phyloP scores from a whole-genome alignment of 441 rosid genomes.

The Populus hybrid region DNA sequence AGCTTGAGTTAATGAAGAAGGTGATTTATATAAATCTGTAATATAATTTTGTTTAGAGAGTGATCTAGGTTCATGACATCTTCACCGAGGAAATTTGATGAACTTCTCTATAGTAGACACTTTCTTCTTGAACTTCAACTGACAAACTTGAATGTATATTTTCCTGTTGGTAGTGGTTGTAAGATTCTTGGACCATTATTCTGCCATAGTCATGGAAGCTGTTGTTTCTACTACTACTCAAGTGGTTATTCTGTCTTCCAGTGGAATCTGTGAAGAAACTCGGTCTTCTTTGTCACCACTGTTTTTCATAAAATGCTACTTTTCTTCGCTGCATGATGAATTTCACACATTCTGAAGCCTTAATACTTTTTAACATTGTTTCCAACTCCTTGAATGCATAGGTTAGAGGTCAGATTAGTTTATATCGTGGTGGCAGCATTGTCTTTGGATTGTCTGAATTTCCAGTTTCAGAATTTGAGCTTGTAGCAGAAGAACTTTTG shows the following conservation, averaged over 20 bases:
- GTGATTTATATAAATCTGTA: background rate
- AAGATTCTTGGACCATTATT: background rate
- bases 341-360: slow-evolving; percentile 12
- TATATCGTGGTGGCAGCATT: slow-evolving; percentile 82
- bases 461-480: slow-evolving; percentile 98
- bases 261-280: background rate
- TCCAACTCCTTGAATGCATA: slow-evolving; percentile 32
- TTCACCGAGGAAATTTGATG: background rate
- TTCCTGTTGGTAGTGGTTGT: background rate
- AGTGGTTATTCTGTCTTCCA: background rate
- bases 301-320: background rate
- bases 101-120: background rate
- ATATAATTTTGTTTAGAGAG: background rate
- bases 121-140: background rate
- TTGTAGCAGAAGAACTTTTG: slow-evolving; percentile 97
- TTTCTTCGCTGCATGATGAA: slow-evolving; percentile 16
- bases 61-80: background rate
- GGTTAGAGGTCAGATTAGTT: slow-evolving; percentile 97
- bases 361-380: slow-evolving; percentile 3
- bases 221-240: background rate
- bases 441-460: slow-evolving; percentile 83
- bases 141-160: slow-evolving; percentile 1
- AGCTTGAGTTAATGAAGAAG: slow-evolving; percentile 1
- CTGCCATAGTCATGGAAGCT: background rate
- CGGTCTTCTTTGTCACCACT: background rate